Base-by-base conservation (phyloP, 768 basidiomycete species). In the Gymnopilus dilepis region DNA sequence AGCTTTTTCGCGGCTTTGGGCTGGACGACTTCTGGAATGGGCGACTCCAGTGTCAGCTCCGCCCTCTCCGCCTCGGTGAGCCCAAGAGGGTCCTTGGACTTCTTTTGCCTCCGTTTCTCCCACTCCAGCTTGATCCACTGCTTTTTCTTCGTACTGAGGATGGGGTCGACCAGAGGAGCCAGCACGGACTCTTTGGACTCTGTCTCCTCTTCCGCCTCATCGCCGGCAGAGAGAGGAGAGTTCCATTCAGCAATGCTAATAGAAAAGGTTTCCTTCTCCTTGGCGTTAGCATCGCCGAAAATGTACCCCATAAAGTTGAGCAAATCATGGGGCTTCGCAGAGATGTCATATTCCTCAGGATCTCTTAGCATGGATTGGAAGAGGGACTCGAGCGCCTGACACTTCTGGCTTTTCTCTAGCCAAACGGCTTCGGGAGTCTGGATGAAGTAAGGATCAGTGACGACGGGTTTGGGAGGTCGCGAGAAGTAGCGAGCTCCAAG, bases 321-420 rank as follows among this genome's bases (percentile, higher is more conserved):
- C n/a, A 90, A 81, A 43, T 82, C 74, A 34, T 82, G 75, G 3
- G 87, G 86, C 0, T 78, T 80, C 0, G 82, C 79, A 60, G 86
- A 77, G 42, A 91, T 75, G 24, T 78, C 78, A 61, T 79, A 86
- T 67, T 6, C 37, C 52, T 54, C 52, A n/a, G n/a, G 9, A 38
- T 33, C 52, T 33, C 33, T 7, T 82, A 92, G 76, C 88, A 91
- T 89, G 22, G 79, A 74, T 61, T 80, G 75, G 70, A 89, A 92
- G 15, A 86, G 72, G 6, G 66, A 74, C 70, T 92, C 91, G 24
- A 91, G 66, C 26, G 81, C 74, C 47, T 75, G 73, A 41, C 82
- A 81, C 8, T 79, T 71, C 13, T 67, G 65, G 6, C 73, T 75
- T 42, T 78, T 79, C 30, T 60, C 67, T 59, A 76, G 70, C 82